Percentiles rank a stretch among this genome's conserved stretches.
Conservation (phyloP, 2,329 filamentous ascomycete genomes). For the Penicillium fuscoglaucum region DNA sequence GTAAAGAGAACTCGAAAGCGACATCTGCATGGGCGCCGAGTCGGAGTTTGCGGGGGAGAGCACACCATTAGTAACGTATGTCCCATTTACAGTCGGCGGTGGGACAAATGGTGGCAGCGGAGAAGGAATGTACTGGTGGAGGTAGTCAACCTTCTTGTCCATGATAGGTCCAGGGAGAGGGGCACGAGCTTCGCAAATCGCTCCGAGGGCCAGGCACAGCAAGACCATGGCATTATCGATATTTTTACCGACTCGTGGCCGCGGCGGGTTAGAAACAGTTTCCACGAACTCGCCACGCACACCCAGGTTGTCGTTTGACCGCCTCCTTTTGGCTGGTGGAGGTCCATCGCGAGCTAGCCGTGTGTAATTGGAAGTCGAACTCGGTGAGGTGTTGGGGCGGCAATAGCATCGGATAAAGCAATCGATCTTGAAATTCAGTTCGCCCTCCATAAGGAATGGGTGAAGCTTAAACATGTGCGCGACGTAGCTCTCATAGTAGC, state of each 20-base stretch:
- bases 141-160: slow-evolving; percentile 29
- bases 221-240: slow-evolving; percentile 80
- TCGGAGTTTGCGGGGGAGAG: slow-evolving; percentile 32
- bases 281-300: slow-evolving; percentile 25
- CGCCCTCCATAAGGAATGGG: slow-evolving; percentile 60
- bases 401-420: slow-evolving; percentile 54
- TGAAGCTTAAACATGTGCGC: slow-evolving; percentile 63
- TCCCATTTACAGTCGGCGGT: neutral
- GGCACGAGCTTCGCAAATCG: slow-evolving; percentile 64
- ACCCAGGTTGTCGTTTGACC: slow-evolving; percentile 35
- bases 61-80: slow-evolving; percentile 21
- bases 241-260: slow-evolving; percentile 53
- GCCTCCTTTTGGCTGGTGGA: slow-evolving; percentile 41
- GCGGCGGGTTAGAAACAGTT: slow-evolving; percentile 2
- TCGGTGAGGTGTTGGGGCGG: slow-evolving; percentile 22
- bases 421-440: slow-evolving; percentile 54
- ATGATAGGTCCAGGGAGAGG: slow-evolving; percentile 59
- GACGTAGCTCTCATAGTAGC: slow-evolving; percentile 57
- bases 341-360: slow-evolving; percentile 25
- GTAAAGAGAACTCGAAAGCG: slow-evolving; percentile 27
- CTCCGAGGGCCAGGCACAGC: slow-evolving; percentile 80
- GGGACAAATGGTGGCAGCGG: slow-evolving; percentile 14
- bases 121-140: slow-evolving; percentile 30
- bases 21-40: slow-evolving; percentile 23
- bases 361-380: neutral